These are phyloP conservation scores for Podaxis sp. DNA, from an alignment of 768 basidiomycete species.

Conservation along the genomic window DNA sequence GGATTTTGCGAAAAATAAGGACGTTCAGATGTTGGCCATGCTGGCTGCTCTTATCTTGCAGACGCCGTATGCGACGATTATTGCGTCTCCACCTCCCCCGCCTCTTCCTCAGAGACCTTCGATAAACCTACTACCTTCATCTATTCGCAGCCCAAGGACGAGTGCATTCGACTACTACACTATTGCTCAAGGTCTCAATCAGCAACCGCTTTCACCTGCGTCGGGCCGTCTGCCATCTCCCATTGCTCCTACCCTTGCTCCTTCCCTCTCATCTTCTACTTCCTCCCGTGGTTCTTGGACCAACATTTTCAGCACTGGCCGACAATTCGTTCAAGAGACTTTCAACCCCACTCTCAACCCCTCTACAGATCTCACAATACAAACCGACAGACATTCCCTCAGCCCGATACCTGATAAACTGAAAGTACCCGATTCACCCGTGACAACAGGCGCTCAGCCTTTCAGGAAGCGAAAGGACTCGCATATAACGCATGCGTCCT, in stretches of 20 bases:
- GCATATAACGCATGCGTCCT: slow-evolving; percentile 16
- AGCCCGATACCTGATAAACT: slow-evolving; percentile 2
- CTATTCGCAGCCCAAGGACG: slow-evolving; percentile 12
- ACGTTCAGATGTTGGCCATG: slow-evolving; percentile 84
- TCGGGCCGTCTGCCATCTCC: slow-evolving; percentile 56
- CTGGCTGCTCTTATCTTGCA: slow-evolving; percentile 67
- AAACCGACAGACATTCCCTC: background rate
- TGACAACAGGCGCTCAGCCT: slow-evolving; percentile 1
- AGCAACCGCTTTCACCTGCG: slow-evolving; percentile 46
- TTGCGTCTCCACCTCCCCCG: background rate
- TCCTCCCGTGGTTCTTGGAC: slow-evolving; percentile 83
- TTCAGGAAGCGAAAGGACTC: slow-evolving; percentile 30
- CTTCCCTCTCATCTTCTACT: slow-evolving; percentile 49
- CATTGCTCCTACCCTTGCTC: slow-evolving; percentile 34
- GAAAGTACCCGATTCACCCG: slow-evolving; percentile 21
- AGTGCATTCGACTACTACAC: slow-evolving; percentile 62
- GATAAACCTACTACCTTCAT: slow-evolving; percentile 13
- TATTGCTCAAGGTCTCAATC: slow-evolving; percentile 34
- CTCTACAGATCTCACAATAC: slow-evolving; percentile 30
- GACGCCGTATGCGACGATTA: slow-evolving; percentile 26
- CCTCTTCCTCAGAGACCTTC: slow-evolving; percentile 8
- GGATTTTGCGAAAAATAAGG: slow-evolving; percentile 49
- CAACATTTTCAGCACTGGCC: slow-evolving; percentile 67
- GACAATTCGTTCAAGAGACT: slow-evolving; percentile 63
- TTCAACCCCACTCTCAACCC: slow-evolving; percentile 43